Conservation (phyloP, 768 basidiomycete species). For the Candolleomyces aberdarensis region DNA sequence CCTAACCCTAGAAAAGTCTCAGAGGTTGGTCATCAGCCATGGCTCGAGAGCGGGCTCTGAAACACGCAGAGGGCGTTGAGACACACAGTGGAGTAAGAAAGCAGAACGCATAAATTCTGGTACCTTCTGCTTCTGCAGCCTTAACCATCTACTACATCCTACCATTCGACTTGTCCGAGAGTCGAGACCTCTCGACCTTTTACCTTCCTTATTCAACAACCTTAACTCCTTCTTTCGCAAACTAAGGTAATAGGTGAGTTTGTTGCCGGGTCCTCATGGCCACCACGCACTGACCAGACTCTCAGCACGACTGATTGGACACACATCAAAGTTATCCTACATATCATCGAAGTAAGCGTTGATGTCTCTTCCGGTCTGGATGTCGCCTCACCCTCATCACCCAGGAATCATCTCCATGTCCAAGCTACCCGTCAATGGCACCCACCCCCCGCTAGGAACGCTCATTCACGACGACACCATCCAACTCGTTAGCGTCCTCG, state of each 20-base stretch:
- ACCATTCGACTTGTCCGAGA: not conserved
- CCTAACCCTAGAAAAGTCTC: slow-evolving; percentile 3
- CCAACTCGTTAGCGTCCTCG: slow-evolving; percentile 83
- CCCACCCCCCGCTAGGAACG: slow-evolving; percentile 63
- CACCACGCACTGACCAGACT: slow-evolving; percentile 7
- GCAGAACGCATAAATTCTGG: not conserved
- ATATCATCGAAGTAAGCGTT: not conserved
- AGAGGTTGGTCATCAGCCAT: not conserved
- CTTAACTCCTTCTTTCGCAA: slow-evolving; percentile 2
- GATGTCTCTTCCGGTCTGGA: not conserved
- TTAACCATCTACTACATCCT: not conserved
- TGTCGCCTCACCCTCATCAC: slow-evolving; percentile 1
- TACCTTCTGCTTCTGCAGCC: not conserved
- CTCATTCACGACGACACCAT: slow-evolving; percentile 80
- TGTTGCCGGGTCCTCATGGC: slow-evolving; percentile 7
- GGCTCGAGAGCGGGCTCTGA: not conserved
- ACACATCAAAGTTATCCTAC: not conserved
- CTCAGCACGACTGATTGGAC: slow-evolving; percentile 1
- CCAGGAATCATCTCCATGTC: slow-evolving; percentile 13
- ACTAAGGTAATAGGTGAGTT: slow-evolving; percentile 4
- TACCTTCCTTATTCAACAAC: not conserved
- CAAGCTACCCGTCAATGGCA: slow-evolving; percentile 17
- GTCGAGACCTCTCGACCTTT: not conserved
- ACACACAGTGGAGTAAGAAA: not conserved
- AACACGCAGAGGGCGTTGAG: not conserved